A percentile compares a stretch with the other conserved stretches of the same genome.
Conservation (phyloP, 805 yeast species). For the Lachancea sp. region DNA sequence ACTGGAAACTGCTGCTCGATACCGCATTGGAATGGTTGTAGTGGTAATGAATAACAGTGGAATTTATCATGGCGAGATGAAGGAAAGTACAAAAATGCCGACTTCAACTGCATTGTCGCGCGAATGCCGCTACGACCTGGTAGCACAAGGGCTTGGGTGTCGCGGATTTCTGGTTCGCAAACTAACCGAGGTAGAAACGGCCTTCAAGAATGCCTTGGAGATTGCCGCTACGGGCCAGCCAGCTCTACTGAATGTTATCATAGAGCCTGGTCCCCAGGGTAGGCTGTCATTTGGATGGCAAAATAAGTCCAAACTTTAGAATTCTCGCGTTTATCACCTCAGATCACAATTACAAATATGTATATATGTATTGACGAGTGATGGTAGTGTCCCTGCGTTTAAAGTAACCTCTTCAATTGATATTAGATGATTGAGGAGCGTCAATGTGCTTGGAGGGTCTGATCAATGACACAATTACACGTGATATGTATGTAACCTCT, state of each 20-base stretch:
- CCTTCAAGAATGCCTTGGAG: conserved; percentile 35
- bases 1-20: conserved; percentile 59
- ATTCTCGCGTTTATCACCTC: too few species aligned
- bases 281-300: conserved; percentile 66
- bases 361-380: too few species aligned
- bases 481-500: neutral
- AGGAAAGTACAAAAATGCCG: conserved; percentile 20
- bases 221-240: conserved; percentile 31
- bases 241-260: conserved; percentile 53
- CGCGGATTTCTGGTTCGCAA: conserved; percentile 43
- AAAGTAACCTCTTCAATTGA: too few species aligned
- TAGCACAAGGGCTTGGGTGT: conserved; percentile 53
- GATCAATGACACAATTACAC: neutral
- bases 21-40: conserved; percentile 46
- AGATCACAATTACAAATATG: too few species aligned
- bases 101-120: conserved; percentile 58
- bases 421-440: too few species aligned
- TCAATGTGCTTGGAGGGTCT: too few species aligned
- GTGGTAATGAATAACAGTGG: conserved; percentile 72
- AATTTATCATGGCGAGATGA: conserved; percentile 53
- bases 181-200: conserved; percentile 35
- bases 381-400: too few species aligned
- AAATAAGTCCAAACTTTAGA: conserved; percentile 35
- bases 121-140: conserved; percentile 49
- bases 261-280: conserved; percentile 49